phyloP scores from a whole-genome alignment of 371 early-diverging fungal genomes.

The Dentiscutata heterogama region DNA sequence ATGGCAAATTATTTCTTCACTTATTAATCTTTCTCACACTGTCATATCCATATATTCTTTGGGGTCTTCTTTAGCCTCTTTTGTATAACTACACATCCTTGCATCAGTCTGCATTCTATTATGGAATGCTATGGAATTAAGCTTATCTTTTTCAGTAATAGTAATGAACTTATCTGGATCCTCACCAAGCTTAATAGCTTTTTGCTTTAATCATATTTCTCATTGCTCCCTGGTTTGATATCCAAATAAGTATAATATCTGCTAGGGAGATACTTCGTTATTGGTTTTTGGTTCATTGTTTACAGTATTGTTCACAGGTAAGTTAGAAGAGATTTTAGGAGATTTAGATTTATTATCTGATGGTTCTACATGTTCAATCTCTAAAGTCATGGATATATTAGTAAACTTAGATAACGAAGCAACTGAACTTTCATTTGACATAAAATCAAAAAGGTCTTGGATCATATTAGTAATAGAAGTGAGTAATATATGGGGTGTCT shows the following conservation, averaged over 20 bases:
- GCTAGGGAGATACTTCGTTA: neutral
- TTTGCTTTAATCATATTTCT: neutral
- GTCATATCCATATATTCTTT: slow-evolving; percentile 29
- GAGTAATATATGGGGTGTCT: neutral
- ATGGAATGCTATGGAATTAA: neutral
- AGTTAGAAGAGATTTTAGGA: neutral
- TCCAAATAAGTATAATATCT: neutral
- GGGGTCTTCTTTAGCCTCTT: neutral
- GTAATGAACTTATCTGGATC: neutral
- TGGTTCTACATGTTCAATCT: slow-evolving; percentile 5
- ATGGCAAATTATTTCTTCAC: slow-evolving; percentile 26
- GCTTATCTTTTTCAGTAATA: neutral
- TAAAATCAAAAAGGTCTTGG: slow-evolving; percentile 12
- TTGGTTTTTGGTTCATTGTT: neutral
- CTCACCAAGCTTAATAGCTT: neutral
- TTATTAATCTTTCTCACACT: slow-evolving; percentile 29
- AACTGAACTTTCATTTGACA: no score
- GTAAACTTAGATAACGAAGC: neutral
- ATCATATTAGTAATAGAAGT: neutral
- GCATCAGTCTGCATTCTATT: no score
- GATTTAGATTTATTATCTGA: slow-evolving; percentile 1
- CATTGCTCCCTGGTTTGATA: neutral
- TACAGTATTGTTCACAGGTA: neutral
- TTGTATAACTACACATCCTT: no score
- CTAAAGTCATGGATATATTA: neutral